A percentile compares a stretch with the other conserved stretches of the same genome.
Conservation (phyloP, 2,329 filamentous ascomycete genomes). For the Aspergillus amoenus region DNA sequence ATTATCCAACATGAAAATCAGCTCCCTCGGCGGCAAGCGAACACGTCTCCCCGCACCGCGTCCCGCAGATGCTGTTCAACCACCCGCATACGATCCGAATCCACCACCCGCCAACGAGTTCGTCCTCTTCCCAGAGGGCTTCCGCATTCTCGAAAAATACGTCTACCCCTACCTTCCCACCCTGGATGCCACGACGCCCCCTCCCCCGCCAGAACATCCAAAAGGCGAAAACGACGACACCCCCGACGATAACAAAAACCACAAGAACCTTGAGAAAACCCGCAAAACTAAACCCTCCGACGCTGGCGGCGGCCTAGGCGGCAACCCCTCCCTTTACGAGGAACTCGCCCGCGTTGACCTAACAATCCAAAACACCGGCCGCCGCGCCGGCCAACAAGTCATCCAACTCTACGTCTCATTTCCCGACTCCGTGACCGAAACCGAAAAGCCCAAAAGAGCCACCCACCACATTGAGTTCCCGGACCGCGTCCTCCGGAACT, state of each 20-base stretch:
- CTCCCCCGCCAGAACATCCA: slow-evolving; percentile 29
- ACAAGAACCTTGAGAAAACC: slow-evolving; percentile 36
- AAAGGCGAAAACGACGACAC: slow-evolving; percentile 53
- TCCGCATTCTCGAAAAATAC: slow-evolving; percentile 66
- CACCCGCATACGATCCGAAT: slow-evolving; percentile 56
- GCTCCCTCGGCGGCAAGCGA: slow-evolving; percentile 47
- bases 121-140: slow-evolving; percentile 60
- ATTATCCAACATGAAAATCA: slow-evolving; percentile 56
- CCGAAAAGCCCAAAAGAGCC: slow-evolving; percentile 26
- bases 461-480: slow-evolving; percentile 59
- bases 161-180: slow-evolving; percentile 69
- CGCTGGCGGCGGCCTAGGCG: slow-evolving; percentile 64
- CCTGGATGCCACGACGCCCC: slow-evolving; percentile 47
- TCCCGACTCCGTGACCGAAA: slow-evolving; percentile 38
- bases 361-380: slow-evolving; percentile 51
- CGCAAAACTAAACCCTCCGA: slow-evolving; percentile 47
- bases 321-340: slow-evolving; percentile 51
- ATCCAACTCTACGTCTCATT: slow-evolving; percentile 69
- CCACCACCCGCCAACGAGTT: slow-evolving; percentile 55
- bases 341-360: slow-evolving; percentile 48
- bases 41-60: slow-evolving; percentile 46
- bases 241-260: slow-evolving; percentile 57
- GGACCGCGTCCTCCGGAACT: slow-evolving; percentile 62
- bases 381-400: slow-evolving; percentile 50
- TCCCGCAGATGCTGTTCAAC: slow-evolving; percentile 39